Base-by-base conservation (phyloP, 2,329 filamentous ascomycete species). In the Paecilomyces sp. region DNA sequence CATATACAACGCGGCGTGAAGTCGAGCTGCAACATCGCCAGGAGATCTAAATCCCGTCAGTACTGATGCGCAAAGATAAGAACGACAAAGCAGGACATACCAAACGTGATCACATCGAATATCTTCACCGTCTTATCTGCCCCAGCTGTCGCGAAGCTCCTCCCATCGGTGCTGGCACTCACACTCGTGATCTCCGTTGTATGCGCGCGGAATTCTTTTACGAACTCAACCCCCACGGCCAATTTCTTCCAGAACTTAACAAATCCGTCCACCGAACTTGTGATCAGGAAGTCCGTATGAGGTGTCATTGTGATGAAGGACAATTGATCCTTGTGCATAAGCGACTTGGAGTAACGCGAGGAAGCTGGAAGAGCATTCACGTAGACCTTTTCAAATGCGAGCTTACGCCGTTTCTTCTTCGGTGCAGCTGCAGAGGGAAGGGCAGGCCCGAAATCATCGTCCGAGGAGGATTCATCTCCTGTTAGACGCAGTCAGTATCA, bases 171-270 rank as follows among this genome's bases (percentile, higher is more conserved):
- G 75, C 93, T 97, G 63, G 90, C 88, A 41, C 88, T 94, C 53
- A 94, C 90, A 30, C 88, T 89, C 62, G 82, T 86, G 70, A 97
- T 91, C 70, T 95, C 91, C 57, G 91, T 90, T 60, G 84, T 82
- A 76, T 99, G 95, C 7, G 94, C 92, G 70, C 88, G 88, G 79
- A 96, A 99, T 77, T 99, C 92, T 77, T 99, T 99, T 57, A 97
- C 93, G 70, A 99, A 99, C 77, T 99, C 95, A 60, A 99, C 90
- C 0, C 91, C 91, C 34, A 90, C 87, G 1, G 86, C 88, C 64
- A 90, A 85, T 79, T 99, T 99, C 79, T 99, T 99, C 94, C 94
- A 99, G 74, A 99, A 99, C 75, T 99, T 99, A 67, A 97, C 93
- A 0, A 93, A 89, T n/a, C 95, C 95, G 71, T 99, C 94, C 52